Conservation (phyloP, 371 early-diverging fungal genomes). For the Lichtheimia ornata region DNA sequence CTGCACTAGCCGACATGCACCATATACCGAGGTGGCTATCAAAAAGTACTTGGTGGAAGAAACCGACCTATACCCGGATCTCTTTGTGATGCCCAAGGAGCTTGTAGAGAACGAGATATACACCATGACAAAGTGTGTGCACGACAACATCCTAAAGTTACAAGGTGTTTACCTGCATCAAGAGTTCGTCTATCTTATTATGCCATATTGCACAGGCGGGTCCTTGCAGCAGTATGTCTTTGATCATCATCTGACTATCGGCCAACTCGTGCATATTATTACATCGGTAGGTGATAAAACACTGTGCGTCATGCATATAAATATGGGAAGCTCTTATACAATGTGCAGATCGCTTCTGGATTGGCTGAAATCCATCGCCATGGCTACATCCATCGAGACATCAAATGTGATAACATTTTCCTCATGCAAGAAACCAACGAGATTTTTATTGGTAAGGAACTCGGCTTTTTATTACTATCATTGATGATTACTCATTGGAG, state of each 20-base stretch:
- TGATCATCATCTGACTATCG: slow-evolving; percentile 47
- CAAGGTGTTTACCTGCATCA: slow-evolving; percentile 44
- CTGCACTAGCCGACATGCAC: slow-evolving; percentile 29
- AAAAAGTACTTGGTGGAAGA: slow-evolving; percentile 54
- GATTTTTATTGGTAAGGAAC: slow-evolving; percentile 44
- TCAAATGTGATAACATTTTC: slow-evolving; percentile 56
- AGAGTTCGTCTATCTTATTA: slow-evolving; percentile 52
- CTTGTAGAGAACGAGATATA: slow-evolving; percentile 55
- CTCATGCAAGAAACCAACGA: slow-evolving; percentile 36
- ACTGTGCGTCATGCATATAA: neutral
- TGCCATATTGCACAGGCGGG: slow-evolving; percentile 54
- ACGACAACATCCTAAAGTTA: slow-evolving; percentile 45
- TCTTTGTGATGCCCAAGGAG: slow-evolving; percentile 55
- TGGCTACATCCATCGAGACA: slow-evolving; percentile 55
- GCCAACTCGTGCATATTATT: slow-evolving; percentile 48
- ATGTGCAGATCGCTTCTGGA: slow-evolving; percentile 44
- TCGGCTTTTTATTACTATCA: neutral
- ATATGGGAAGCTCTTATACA: neutral
- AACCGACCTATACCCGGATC: slow-evolving; percentile 35
- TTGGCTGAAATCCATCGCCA: slow-evolving; percentile 47
- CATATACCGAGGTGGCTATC: slow-evolving; percentile 37
- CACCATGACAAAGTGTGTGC: slow-evolving; percentile 52
- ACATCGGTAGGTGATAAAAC: slow-evolving; percentile 29
- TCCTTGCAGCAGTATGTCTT: slow-evolving; percentile 52
- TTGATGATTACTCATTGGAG: neutral